Conservation (phyloP, 441 rosid genomes). For the Adansonia gregorii region DNA sequence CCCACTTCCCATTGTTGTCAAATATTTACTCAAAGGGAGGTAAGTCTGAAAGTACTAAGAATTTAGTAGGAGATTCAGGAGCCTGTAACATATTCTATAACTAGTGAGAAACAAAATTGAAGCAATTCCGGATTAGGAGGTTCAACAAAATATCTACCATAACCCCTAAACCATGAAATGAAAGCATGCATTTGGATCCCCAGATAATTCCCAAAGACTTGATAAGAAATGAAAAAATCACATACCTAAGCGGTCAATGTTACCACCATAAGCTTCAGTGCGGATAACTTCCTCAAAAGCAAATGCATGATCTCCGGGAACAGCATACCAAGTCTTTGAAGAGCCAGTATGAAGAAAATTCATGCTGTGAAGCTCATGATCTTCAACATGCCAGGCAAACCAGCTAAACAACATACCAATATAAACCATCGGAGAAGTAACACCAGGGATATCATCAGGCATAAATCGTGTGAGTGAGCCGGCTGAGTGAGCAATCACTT, state of each 20-base stretch:
- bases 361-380: constrained; percentile 99
- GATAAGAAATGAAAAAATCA: constrained; percentile 11
- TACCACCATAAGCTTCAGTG: constrained; percentile 74
- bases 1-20: not conserved
- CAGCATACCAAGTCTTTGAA: constrained; percentile 93
- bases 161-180: constrained; percentile 10
- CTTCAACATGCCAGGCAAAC: constrained; percentile 99
- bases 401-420: constrained; percentile 99
- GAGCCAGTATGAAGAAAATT: constrained; percentile 97
- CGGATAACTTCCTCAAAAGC: constrained; percentile 92
- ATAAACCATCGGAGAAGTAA: constrained; percentile 95
- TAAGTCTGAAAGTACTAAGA: not conserved
- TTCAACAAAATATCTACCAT: constrained; percentile 2
- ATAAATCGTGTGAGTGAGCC: constrained; percentile 96
- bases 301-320: constrained; percentile 86
- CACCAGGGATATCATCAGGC: constrained; percentile 99
- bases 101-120: not conserved
- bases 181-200: not conserved
- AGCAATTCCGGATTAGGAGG: constrained; percentile 4
- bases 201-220: not conserved
- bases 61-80: not conserved
- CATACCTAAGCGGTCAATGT: constrained; percentile 81
- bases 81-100: not conserved
- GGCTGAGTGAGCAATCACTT: constrained; percentile 88
- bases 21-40: not conserved